Conservation (phyloP, 441 rosid species). For the Manihot esculenta region DNA sequence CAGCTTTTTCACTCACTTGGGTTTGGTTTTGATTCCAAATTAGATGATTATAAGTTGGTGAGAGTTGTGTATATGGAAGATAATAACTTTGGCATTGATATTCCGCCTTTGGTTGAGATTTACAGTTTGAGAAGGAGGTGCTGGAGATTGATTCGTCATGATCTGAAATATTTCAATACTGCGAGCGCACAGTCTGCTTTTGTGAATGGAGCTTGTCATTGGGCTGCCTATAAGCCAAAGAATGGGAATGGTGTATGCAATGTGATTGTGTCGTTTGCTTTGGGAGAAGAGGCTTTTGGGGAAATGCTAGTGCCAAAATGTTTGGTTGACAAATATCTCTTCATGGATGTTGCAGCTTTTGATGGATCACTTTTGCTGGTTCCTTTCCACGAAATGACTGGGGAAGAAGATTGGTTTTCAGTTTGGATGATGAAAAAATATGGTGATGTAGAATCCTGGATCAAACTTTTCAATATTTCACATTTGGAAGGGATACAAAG, state of each 20-base stretch:
- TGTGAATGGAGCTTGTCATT: constrained; percentile 12
- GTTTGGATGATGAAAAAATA: constrained; percentile 15
- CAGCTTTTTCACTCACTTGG: not conserved
- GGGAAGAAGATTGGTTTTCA: too few relatives aligned
- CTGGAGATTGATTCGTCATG: constrained; percentile 1
- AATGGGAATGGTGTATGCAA: too few relatives aligned
- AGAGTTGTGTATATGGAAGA: too few relatives aligned
- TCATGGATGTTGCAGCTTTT: not conserved
- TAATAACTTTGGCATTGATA: accelerated
- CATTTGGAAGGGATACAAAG: not conserved
- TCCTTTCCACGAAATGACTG: too few relatives aligned
- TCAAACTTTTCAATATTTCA: not conserved
- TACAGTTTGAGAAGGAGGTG: not conserved
- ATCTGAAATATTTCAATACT: not conserved
- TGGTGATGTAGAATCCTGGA: not conserved
- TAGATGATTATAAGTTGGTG: too few relatives aligned
- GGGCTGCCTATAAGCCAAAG: not conserved
- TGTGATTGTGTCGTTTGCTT: not conserved
- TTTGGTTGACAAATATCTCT: not conserved
- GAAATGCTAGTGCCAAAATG: not conserved
- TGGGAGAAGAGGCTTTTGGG: not conserved
- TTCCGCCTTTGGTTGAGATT: not conserved
- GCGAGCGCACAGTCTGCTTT: not conserved
- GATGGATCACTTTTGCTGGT: not conserved
- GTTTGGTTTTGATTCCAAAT: not conserved